Evolutionary conservation across 306 rosid species (phyloP), one percentile per base, ranked within the genome.

Genomic region (Canavalia ensiformis): DNA sequence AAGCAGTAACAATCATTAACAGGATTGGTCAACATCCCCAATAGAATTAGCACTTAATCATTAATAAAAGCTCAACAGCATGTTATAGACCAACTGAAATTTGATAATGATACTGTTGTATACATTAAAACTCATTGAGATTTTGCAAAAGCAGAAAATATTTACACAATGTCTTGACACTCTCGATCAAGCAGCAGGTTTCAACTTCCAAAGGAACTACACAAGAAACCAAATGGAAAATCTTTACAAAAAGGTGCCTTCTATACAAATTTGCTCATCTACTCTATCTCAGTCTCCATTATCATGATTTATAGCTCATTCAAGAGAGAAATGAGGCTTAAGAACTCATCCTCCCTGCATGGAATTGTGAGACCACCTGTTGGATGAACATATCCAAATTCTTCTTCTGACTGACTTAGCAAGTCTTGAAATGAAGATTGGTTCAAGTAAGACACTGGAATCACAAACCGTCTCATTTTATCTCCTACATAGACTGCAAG

Each of bases 381-480:
- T 7, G 89, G 89, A 83, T 88, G 82, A 80, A 80, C 59, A 77
- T 71, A 85, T 62, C 91, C 86, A n/a, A 76, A 85, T 72, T 85
- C 86, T 74, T 87, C 77, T 56, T 80, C 82, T 1, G 71, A 72
- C 72, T 73, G 70, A 35, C 56, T 49, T 4, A 85, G 57, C 45
- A 88, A 35, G 4, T 88, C 86, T 77, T 83, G 87, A 60, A 88
- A 85, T 2, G 46, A 8, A 42, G 83, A 51, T 25, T 85, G 72
- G 11, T 82, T 85, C 85, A 88, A 82, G 78, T 44, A 85, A 44
- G 85, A 75, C 3, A 85, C 5, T 0, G 88, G 87, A 9, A 82
- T 76, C 71, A 82, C 54, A 2, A 78, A 79, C 68, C 85, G 72
- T 72, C 47, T 80, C 87, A 74, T 64, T 49, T 85, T 58, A 0